Evolutionary conservation across 1,284 basidiomycete species (phyloP).

Genomic region (Ganoderma lingzhi): DNA sequence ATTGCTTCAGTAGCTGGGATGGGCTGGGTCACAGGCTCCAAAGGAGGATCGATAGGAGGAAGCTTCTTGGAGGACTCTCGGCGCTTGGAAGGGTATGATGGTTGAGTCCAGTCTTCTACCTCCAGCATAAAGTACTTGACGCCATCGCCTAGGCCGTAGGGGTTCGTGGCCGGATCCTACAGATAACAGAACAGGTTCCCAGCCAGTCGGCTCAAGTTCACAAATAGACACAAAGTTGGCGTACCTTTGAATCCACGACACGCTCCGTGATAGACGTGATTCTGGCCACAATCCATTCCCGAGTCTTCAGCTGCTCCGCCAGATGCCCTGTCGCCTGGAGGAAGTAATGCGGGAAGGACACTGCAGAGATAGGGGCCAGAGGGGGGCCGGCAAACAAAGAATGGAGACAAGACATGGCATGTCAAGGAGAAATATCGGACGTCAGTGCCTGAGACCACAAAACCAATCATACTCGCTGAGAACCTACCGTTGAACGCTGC

Average conservation of each 20-base stretch:
- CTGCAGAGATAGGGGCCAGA: constrained; percentile 46
- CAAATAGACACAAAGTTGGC: constrained; percentile 31
- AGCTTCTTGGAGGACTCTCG: constrained; percentile 60
- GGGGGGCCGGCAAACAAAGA: not conserved
- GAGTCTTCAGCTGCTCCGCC: constrained; percentile 83
- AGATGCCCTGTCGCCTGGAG: constrained; percentile 87
- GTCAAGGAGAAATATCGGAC: constrained; percentile 48
- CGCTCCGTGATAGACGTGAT: constrained; percentile 90
- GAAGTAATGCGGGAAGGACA: constrained; percentile 97
- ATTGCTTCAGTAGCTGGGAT: constrained; percentile 43
- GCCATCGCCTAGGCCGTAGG: constrained; percentile 87
- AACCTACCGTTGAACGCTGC: constrained; percentile 92
- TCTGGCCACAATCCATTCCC: constrained; percentile 95
- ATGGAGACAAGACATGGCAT: constrained; percentile 14
- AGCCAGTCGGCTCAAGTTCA: not conserved
- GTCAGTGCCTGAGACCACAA: constrained; percentile 30
- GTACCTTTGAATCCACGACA: constrained; percentile 81
- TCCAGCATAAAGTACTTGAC: constrained; percentile 94
- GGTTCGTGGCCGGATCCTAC: constrained; percentile 77
- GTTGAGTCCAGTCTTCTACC: constrained; percentile 92
- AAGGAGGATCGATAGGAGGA: constrained; percentile 45
- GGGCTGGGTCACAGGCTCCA: constrained; percentile 26
- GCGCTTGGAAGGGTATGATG: constrained; percentile 65
- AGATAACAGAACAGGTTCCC: constrained; percentile 6
- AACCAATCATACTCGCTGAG: constrained; percentile 28